These are phyloP conservation scores for Lentinus tigrinus DNA, from an alignment of 768 basidiomycete genomes.

Conservation along the genomic window DNA sequence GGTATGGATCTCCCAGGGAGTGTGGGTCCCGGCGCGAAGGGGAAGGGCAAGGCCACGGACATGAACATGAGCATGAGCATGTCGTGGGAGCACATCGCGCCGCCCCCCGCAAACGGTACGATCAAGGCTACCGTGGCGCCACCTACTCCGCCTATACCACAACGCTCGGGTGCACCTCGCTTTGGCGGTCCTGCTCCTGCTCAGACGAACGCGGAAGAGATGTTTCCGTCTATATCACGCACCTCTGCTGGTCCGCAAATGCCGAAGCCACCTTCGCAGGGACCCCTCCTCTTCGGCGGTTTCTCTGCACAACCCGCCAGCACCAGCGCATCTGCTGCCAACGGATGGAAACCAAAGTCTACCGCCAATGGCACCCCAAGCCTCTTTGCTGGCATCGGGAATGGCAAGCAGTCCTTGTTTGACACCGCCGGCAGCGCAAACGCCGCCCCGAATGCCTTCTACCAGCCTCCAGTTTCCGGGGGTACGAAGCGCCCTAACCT, in stretches of 20 bases:
- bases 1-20: constrained; percentile 8
- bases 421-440: constrained; percentile 48
- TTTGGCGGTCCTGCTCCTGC: constrained; percentile 34
- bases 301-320: neutral
- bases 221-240: constrained; percentile 10
- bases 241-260: constrained; percentile 5
- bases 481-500: constrained; percentile 14
- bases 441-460: constrained; percentile 64
- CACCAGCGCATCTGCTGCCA: neutral
- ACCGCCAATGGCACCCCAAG: neutral
- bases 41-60: constrained; percentile 18
- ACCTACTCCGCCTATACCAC: constrained; percentile 25
- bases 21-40: neutral
- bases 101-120: constrained; percentile 23
- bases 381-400: neutral
- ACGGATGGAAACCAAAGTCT: constrained; percentile 1
- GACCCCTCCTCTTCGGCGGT: constrained; percentile 14
- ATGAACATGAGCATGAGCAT: constrained; percentile 51
- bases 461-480: constrained; percentile 44
- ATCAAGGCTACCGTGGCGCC: constrained; percentile 15
- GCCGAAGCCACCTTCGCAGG: constrained; percentile 4
- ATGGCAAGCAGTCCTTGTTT: constrained; percentile 31
- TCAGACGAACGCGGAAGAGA: constrained; percentile 4
- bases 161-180: constrained; percentile 34
- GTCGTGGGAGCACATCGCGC: constrained; percentile 58